Base-by-base conservation (phyloP, 2,329 filamentous ascomycete genomes). In the Geosmithia flava region DNA sequence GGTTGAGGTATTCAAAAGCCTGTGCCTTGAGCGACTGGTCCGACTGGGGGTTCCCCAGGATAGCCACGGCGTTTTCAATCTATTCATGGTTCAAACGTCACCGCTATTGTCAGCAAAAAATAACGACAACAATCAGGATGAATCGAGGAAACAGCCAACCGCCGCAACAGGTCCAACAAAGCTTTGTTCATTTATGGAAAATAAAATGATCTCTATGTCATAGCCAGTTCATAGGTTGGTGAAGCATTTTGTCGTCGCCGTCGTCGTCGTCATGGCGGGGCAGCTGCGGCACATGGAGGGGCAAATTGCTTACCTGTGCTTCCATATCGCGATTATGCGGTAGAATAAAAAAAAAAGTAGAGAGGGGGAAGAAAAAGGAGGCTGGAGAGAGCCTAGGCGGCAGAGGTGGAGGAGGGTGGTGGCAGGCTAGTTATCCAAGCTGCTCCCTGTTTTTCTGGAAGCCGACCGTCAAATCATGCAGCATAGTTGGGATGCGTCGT, bases 31-130 rank as follows among this genome's bases (percentile, higher is more conserved):
- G 75, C 55, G 73, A 68, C 59, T 78, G 81, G 66, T 90, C 81
- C 58, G 88, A 85, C 58, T 76, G 69, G 51, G 87, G 87, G 67
- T 91, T 83, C 72, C 83, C 93, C 67, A 88, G 87, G 70, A 97
- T 94, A 67, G 93, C 81, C 70, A 97, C 93, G 67, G 93, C 93
- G 71, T 87, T 91, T 70, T 93, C 86, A 66, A 96, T 83, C 87
- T 96, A 23, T 30, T 11, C 7, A 30, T 11, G 33, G 33, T 11
- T 7, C 19, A 19, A 20, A 19, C 42, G 15, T 7, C 17, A 44
- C 19, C 17, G 23, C 8, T 27, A 4, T 6, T 10, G 20, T 44
- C 15, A 27, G 42, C 20, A 44, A 20, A 15, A n/a, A n/a, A 17
- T 7, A 17, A 44, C 7, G 42, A 19, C 48, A 46, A 45, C 42